Percentiles rank a stretch among this genome's conserved stretches.
These are phyloP conservation scores for Phytophthora citricola DNA, from an alignment of 352 stramenopile species.

Conservation along the genomic window DNA sequence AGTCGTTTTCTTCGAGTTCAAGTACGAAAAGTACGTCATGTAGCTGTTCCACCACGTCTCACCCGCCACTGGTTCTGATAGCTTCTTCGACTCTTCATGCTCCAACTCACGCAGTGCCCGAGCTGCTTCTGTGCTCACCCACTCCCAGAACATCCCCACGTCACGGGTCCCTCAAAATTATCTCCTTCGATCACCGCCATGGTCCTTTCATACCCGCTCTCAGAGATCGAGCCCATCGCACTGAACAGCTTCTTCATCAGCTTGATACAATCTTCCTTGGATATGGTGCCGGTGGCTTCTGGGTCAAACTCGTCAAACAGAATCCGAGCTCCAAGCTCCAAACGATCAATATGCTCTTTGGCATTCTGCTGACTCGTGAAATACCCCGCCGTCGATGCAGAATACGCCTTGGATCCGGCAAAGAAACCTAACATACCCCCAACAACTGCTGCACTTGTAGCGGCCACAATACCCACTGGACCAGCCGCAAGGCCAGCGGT, in stretches of 20 bases:
- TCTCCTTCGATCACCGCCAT: conserved; percentile 68
- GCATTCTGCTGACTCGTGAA: conserved; percentile 81
- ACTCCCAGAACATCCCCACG: conserved; percentile 91
- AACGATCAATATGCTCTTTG: conserved; percentile 85
- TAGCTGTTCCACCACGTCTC: conserved; percentile 81
- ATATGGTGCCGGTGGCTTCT: conserved; percentile 63
- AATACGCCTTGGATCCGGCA: conserved; percentile 81
- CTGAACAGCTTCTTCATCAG: conserved; percentile 85
- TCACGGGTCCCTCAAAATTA: conserved; percentile 66
- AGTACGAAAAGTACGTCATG: conserved; percentile 52
- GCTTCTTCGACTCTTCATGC: conserved; percentile 53
- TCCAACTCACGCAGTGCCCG: conserved; percentile 71
- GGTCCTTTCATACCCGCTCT: conserved; percentile 66
- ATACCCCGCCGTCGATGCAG: conserved; percentile 71
- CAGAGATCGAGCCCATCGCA: conserved; percentile 70
- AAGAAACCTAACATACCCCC: conserved; percentile 87
- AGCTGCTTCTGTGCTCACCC: conserved; percentile 84
- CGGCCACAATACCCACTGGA: conserved; percentile 77
- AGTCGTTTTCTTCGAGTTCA: conserved; percentile 34
- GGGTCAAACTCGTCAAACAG: conserved; percentile 88
- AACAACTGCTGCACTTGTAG: conserved; percentile 81
- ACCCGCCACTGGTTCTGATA: conserved; percentile 45
- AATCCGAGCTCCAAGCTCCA: conserved; percentile 82
- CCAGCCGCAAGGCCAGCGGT: conserved; percentile 77
- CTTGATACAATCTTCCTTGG: conserved; percentile 70